Percentiles rank a stretch among this genome's conserved stretches.
phyloP scores from a whole-genome alignment of 2,329 filamentous ascomycete genomes.

The Ilyonectria sp. region DNA sequence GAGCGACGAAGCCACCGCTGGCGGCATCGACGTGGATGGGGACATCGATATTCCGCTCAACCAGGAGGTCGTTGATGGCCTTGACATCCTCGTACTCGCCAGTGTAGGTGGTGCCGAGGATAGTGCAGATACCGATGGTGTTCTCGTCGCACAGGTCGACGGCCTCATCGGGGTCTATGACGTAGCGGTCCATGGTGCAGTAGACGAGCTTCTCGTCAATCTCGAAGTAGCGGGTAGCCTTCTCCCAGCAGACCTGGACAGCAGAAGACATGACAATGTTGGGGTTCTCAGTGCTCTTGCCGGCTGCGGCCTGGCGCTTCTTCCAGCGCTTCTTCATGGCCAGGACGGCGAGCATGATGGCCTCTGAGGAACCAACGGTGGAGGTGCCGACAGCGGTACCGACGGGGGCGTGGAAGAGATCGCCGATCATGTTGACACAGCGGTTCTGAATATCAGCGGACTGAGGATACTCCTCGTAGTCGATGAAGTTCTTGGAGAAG shows the following conservation, averaged over 20 bases:
- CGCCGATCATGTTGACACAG: constrained; percentile 91
- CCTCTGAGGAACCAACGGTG: constrained; percentile 91
- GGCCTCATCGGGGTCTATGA: constrained; percentile 75
- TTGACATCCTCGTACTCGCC: constrained; percentile 97
- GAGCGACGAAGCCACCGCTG: constrained; percentile 92
- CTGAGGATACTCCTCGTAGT: constrained; percentile 88
- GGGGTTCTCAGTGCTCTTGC: constrained; percentile 84
- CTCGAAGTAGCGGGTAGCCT: constrained; percentile 90
- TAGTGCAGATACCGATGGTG: constrained; percentile 92
- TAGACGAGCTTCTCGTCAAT: constrained; percentile 88
- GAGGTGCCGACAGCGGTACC: constrained; percentile 86
- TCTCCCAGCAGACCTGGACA: constrained; percentile 98
- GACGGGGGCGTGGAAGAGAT: constrained; percentile 86
- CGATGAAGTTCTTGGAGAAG: constrained; percentile 96
- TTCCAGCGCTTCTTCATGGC: constrained; percentile 98
- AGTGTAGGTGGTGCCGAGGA: constrained; percentile 94
- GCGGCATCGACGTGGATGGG: constrained; percentile 97
- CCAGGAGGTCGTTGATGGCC: constrained; percentile 88
- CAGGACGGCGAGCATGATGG: constrained; percentile 85
- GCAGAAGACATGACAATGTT: constrained; percentile 98
- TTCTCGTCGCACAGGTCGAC: constrained; percentile 76
- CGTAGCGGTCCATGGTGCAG: constrained; percentile 73
- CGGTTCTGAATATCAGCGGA: constrained; percentile 91
- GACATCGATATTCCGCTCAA: constrained; percentile 81
- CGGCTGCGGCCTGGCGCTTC: constrained; percentile 85